Conservation (phyloP, 2,329 filamentous ascomycete species). For the Plectosphaerella sp. region DNA sequence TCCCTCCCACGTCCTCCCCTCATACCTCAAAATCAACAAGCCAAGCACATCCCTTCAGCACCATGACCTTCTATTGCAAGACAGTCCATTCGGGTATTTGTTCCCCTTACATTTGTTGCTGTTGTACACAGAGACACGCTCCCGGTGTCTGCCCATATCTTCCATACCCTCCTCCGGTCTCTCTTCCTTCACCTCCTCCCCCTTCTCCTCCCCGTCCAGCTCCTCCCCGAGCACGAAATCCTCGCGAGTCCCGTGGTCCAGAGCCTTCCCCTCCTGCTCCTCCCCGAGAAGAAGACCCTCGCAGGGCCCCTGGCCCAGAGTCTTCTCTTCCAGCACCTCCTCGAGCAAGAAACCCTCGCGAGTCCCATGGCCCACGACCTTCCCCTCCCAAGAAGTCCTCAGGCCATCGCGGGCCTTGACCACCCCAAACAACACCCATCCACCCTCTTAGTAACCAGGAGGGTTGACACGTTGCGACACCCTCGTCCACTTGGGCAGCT, state of each 20-base stretch:
- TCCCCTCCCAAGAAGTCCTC: neutral
- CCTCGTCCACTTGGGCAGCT: constrained; percentile 89
- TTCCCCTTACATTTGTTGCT: neutral
- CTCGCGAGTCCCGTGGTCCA: neutral
- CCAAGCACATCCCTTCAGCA: too few relatives aligned
- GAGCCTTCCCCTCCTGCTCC: neutral
- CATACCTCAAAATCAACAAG: too few relatives aligned
- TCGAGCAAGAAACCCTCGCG: neutral
- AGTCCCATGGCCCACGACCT: neutral
- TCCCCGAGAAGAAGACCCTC: neutral
- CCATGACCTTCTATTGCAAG: too few relatives aligned
- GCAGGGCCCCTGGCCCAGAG: neutral
- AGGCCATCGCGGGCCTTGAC: neutral
- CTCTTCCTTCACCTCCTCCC: neutral
- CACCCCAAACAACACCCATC: too few relatives aligned
- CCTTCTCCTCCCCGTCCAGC: neutral
- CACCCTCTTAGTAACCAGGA: constrained; percentile 70
- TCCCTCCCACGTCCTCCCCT: too few relatives aligned
- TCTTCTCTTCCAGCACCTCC: neutral
- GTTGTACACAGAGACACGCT: constrained; percentile 1
- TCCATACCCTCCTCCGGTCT: neutral
- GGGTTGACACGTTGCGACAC: constrained; percentile 92
- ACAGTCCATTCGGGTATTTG: constrained; percentile 1
- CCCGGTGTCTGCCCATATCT: neutral
- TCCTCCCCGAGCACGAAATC: neutral